phyloP scores from a whole-genome alignment of 2,329 filamentous ascomycete species.

The Drechslerella dactyloides region DNA sequence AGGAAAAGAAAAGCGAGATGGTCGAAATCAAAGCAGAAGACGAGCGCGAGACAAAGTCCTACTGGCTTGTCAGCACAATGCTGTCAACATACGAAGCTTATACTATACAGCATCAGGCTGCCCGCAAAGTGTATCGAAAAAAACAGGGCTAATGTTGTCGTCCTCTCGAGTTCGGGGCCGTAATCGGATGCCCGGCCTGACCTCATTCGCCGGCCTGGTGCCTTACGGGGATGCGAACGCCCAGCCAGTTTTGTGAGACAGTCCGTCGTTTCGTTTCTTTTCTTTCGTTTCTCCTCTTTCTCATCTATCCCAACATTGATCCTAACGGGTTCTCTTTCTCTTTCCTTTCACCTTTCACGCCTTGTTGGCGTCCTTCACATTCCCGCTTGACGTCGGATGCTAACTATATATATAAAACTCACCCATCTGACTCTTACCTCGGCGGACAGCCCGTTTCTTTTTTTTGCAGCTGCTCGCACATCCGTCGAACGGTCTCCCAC shows the following conservation, averaged over 20 bases:
- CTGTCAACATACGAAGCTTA: too few relatives aligned
- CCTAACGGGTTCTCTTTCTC: not conserved
- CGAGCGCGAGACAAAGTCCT: not conserved
- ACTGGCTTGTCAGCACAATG: not conserved
- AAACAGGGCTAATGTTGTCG: conserved; percentile 72
- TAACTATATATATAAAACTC: not conserved
- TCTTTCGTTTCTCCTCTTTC: conserved; percentile 25
- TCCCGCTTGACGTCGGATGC: conserved; percentile 1
- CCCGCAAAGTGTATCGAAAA: conserved; percentile 74
- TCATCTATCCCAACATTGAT: not conserved
- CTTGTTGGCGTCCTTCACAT: not conserved
- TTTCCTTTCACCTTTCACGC: conserved; percentile 28
- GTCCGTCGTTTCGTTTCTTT: conserved; percentile 11
- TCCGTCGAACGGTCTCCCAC: conserved; percentile 70
- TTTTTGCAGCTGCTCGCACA: conserved; percentile 52
- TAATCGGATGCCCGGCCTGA: conserved; percentile 76
- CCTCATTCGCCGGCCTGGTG: conserved; percentile 67
- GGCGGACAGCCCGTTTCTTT: not conserved
- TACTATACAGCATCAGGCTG: conserved; percentile 67
- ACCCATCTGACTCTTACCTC: conserved; percentile 4
- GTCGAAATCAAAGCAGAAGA: not conserved
- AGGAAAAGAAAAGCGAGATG: not conserved
- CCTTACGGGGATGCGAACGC: conserved; percentile 50
- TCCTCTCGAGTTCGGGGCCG: conserved; percentile 74
- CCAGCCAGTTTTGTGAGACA: conserved; percentile 56